These are phyloP conservation scores for Verticillium tricorpus DNA, from an alignment of 2,329 filamentous ascomycete species.

Conservation along the genomic window DNA sequence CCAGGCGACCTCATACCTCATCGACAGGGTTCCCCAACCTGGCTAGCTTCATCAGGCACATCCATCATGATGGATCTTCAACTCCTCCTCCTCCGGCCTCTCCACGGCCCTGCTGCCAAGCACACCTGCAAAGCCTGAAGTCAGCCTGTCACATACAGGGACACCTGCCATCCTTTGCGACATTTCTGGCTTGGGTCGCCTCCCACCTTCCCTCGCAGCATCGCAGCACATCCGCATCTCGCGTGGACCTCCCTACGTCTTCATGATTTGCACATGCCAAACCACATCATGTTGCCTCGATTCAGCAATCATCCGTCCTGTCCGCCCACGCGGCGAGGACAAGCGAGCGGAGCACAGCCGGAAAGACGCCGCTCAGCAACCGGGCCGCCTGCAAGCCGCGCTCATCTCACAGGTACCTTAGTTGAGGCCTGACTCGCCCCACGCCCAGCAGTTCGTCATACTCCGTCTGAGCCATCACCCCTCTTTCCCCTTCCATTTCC, in stretches of 20 bases:
- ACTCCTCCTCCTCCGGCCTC: neutral
- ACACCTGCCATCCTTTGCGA: neutral
- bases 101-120: slow-evolving; percentile 1
- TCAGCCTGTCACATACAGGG: neutral
- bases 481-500: slow-evolving; percentile 1
- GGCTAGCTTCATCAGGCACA: slow-evolving; percentile 1
- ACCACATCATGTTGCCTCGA: slow-evolving; percentile 1
- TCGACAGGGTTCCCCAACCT: slow-evolving; percentile 1
- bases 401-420: slow-evolving; percentile 3
- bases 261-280: slow-evolving; percentile 9
- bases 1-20: neutral
- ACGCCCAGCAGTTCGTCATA: slow-evolving; percentile 1
- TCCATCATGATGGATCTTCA: neutral
- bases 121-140: neutral
- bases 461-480: neutral
- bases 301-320: neutral
- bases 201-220: neutral
- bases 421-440: slow-evolving; percentile 14
- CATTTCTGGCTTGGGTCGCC: neutral
- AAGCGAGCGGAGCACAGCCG: slow-evolving; percentile 5
- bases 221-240: neutral
- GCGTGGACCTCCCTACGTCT: neutral
- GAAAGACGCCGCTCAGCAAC: neutral
- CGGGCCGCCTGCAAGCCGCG: slow-evolving; percentile 6
- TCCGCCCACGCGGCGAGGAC: slow-evolving; percentile 6